Evolutionary conservation across 179 eudicot species (phyloP).

Genomic region (Beta lomatogona): DNA sequence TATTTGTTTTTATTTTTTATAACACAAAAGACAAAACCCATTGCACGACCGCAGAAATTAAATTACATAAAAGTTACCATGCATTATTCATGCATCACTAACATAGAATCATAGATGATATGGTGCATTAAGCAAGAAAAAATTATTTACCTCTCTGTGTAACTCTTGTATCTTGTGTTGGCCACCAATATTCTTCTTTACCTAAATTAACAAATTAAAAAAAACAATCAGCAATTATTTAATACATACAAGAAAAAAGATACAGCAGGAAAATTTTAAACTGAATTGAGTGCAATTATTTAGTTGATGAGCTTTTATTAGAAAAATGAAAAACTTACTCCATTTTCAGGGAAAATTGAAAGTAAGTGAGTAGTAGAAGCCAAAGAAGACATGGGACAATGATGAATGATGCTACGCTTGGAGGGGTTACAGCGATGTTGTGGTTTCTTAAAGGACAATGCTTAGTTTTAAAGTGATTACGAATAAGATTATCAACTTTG

Average conservation of each 20-base stretch:
- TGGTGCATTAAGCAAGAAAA: background rate
- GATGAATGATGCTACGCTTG: background rate
- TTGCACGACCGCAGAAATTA: no score
- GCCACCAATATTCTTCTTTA: conserved; percentile 41
- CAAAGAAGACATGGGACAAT: conserved; percentile 5
- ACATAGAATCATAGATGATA: background rate
- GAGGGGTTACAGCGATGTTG: background rate
- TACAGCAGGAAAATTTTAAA: background rate
- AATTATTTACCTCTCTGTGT: conserved; percentile 65
- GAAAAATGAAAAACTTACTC: background rate
- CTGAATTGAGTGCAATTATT: no score
- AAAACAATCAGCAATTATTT: no score
- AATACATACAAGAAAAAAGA: background rate
- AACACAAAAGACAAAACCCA: no score
- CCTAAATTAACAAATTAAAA: conserved; percentile 13
- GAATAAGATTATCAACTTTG: background rate
- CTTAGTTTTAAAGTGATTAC: conserved; percentile 3
- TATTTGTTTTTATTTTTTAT: no score
- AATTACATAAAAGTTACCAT: no score
- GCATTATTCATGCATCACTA: no score
- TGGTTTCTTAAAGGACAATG: background rate
- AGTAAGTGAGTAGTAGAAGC: conserved; percentile 10
- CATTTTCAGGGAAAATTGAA: conserved; percentile 4
- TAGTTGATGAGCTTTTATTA: background rate
- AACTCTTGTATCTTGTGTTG: conserved; percentile 67